Evolutionary conservation across 495 filamentous ascomycete species (phyloP).

Genomic region (Aspergillus incahuasiensis): DNA sequence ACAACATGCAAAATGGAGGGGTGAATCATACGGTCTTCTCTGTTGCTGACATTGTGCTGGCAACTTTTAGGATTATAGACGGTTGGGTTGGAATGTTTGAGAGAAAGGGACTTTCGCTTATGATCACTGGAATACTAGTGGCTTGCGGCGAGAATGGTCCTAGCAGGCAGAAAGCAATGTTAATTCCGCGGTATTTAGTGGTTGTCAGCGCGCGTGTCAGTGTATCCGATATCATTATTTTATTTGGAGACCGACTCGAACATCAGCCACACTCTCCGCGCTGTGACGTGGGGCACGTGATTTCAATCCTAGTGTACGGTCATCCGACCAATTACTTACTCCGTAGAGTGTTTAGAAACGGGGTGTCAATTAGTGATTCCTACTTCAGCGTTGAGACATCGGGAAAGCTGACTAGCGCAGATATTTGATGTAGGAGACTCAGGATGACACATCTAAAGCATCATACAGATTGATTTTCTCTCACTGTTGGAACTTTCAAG

Average conservation of each 20-base stretch:
- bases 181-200: slow-evolving; percentile 17
- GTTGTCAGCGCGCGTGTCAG: no score
- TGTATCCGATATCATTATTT: no score
- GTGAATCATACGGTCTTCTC: slow-evolving; percentile 34
- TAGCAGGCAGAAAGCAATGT: slow-evolving; percentile 24
- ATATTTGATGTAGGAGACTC: neutral
- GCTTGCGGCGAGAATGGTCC: slow-evolving; percentile 7
- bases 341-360: no score
- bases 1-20: slow-evolving; percentile 1
- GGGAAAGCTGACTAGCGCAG: neutral
- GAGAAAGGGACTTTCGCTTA: neutral
- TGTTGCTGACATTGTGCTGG: slow-evolving; percentile 36
- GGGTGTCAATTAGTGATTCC: no score
- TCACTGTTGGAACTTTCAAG: neutral
- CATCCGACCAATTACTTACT: no score
- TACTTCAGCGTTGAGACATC: neutral
- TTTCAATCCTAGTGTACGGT: no score
- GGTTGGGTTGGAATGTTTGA: neutral
- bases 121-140: slow-evolving; percentile 6
- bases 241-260: slow-evolving; percentile 18
- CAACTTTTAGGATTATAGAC: neutral
- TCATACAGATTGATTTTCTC: slow-evolving; percentile 1
- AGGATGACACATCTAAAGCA: slow-evolving; percentile 10
- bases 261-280: slow-evolving; percentile 14
- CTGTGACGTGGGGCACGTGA: slow-evolving; percentile 41